A percentile compares a stretch with the other conserved stretches of the same genome.
Conservation (phyloP, 2,329 filamentous ascomycete species). For the Colletotrichum sp. region DNA sequence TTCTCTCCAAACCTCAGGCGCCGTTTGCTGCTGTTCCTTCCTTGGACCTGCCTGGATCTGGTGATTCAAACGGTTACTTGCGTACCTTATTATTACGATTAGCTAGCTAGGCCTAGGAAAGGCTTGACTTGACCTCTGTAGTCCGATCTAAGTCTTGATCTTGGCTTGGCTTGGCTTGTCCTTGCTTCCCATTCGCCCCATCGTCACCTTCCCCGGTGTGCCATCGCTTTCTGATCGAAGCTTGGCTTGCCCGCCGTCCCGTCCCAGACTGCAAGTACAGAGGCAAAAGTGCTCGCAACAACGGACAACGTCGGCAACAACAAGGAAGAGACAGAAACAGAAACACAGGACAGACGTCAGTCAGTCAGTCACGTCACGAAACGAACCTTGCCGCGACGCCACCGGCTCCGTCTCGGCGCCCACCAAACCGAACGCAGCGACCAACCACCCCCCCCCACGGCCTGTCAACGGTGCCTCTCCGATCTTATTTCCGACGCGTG, state of each 20-base stretch:
- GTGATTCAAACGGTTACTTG: neutral
- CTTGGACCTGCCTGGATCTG: neutral
- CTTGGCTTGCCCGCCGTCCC: neutral
- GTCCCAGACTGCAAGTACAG: neutral
- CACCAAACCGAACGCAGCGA: neutral
- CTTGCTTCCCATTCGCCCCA: neutral
- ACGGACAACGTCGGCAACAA: neutral
- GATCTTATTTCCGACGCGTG: neutral
- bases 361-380: constrained; percentile 7
- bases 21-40: neutral
- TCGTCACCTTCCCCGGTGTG: neutral
- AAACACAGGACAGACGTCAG: neutral
- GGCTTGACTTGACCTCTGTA: neutral
- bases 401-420: constrained; percentile 20
- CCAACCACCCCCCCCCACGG: neutral
- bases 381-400: constrained; percentile 1
- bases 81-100: neutral
- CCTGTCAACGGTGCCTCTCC: neutral
- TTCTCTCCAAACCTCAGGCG: constrained; percentile 6
- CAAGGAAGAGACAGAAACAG: neutral
- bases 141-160: neutral
- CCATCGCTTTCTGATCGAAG: neutral
- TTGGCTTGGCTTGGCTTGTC: neutral
- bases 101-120: neutral
- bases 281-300: neutral